Evolutionary conservation across 805 yeast genomes (phyloP).

Genomic region (Candida endomychidarum): DNA sequence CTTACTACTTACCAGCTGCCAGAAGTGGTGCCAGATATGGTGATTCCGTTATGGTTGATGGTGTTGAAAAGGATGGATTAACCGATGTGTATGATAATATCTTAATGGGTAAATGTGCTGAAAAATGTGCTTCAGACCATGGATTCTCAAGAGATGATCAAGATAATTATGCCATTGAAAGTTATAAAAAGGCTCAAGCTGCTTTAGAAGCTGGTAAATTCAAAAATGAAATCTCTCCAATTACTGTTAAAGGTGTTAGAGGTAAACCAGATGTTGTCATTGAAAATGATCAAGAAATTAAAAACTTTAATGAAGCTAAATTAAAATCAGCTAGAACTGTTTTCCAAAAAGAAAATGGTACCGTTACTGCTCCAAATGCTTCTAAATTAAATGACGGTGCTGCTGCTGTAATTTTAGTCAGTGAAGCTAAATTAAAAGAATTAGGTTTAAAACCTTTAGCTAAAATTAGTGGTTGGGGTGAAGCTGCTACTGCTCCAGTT

Average conservation of each 20-base stretch:
- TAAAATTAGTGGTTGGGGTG: constrained; percentile 92
- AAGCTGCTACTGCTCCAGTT: constrained; percentile 92
- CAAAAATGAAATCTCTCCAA: constrained; percentile 75
- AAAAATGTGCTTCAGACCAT: constrained; percentile 89
- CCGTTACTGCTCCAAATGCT: constrained; percentile 96
- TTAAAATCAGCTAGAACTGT: constrained; percentile 85
- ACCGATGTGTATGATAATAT: constrained; percentile 84
- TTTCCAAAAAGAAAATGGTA: constrained; percentile 85
- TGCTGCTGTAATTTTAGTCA: constrained; percentile 88
- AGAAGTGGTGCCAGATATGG: constrained; percentile 92
- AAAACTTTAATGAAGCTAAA: constrained; percentile 74
- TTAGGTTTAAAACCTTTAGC: constrained; percentile 88
- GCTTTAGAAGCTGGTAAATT: constrained; percentile 85
- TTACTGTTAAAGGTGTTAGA: constrained; percentile 85
- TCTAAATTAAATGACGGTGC: constrained; percentile 97
- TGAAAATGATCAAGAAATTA: constrained; percentile 78
- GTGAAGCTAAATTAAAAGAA: constrained; percentile 82
- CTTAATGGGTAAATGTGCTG: constrained; percentile 98
- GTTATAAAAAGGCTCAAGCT: constrained; percentile 81
- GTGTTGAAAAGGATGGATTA: constrained; percentile 89
- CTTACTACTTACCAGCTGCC: constrained; percentile 71
- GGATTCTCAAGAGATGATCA: constrained; percentile 77
- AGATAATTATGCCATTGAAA: constrained; percentile 81
- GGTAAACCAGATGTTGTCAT: constrained; percentile 61
- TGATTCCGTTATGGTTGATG: constrained; percentile 76